Evolutionary conservation across 768 basidiomycete genomes (phyloP), one percentile per base, ranked within the genome.

Genomic region (Podaxis sp.): DNA sequence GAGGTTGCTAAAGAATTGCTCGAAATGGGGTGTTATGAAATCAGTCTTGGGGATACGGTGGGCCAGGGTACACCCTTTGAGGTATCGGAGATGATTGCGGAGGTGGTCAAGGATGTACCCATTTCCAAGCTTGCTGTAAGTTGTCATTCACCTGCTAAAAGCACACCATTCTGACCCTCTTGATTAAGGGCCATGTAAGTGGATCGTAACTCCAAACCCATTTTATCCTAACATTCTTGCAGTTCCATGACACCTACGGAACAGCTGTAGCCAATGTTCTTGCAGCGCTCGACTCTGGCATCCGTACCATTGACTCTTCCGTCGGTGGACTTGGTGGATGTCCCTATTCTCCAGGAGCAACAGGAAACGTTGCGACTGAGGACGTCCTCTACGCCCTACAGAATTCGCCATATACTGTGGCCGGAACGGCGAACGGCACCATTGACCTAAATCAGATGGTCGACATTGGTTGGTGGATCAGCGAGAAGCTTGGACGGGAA

Each of bases 261-360:
- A 90, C 90, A 30, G 93, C 85, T 11, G 83, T 93, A 12, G 85
- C 88, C 15, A 94, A 94, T 67, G 86, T 91, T 15, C 75, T 93
- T 46, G 76, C 86, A 4, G 88, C 91, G 2, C 82, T 94, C 12
- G 77, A 83, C 11, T 76, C 87, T 55, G 96, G 95, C 15, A 76
- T 98, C 12, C 83, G 87, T 11, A 91, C 93, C 2, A 83, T 99
- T 48, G 96, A 91, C 70, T 80, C 91, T 1, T 88, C 90, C 0
- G 86, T 97, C 17, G 94, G 89, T 17, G 95, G 96, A 0, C 86
- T 98, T 1, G 96, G 96, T 2, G 95, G 96, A 17, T 98, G 96
- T 70, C 96, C 96, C 2, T 99, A 93, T 75, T 95, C 96, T 1
- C 96, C 96, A 2, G 95, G 95, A 4, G 95, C 96, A 13, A 95